Base-by-base conservation (phyloP, 2,329 filamentous ascomycete genomes). In the Sphaceloma murrayae region DNA sequence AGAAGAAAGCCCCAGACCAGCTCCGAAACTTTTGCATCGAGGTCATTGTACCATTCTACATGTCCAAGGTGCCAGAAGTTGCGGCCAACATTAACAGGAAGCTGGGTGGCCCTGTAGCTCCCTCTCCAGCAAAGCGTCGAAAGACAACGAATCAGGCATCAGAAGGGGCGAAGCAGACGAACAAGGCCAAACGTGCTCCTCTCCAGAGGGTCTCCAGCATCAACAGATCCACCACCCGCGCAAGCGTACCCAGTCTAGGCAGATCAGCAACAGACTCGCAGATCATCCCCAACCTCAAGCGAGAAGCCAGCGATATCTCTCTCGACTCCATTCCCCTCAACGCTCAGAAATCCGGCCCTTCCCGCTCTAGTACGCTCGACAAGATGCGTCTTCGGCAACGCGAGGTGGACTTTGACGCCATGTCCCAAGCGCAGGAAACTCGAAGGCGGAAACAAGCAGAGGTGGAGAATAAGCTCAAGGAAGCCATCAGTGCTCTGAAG, bases 1-100 rank as follows among this genome's bases (percentile, higher is more conserved):
- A 8, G 49, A 55, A 45, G 44, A 54, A 46, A 29, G 54, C 48
- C 13, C 65, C 46, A 65, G 83, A 88, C 55, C 76, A 80, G 5
- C 65, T 88, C 5, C 77, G 74, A 50, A 80, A 82, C 57, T 91
- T 89, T 57, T 89, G 83, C 56, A 70, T 84, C 11, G 84, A 91
- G 56, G 80, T 91, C 30, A 78, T 91, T 53, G 67, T 86, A 33
- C 84, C 85, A 24, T 89, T 89, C 63, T 91, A 86, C 58, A 79
- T 81, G 24, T 76, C 82, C 10, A 78, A 84, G 24, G 67, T 88
- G n/a, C 82, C 83, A 1, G 75, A 82, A 26, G 67, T 80, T 10
- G 85, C 82, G 54, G 73, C 78, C 34, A 68, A 72, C 3, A 77
- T 88, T 48, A 86, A 81, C 59, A 78, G 77, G 51, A 87, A 87